These are phyloP conservation scores for Chrysosphaeria jannelii DNA, from an alignment of 2,329 filamentous ascomycete species.

Conservation along the genomic window DNA sequence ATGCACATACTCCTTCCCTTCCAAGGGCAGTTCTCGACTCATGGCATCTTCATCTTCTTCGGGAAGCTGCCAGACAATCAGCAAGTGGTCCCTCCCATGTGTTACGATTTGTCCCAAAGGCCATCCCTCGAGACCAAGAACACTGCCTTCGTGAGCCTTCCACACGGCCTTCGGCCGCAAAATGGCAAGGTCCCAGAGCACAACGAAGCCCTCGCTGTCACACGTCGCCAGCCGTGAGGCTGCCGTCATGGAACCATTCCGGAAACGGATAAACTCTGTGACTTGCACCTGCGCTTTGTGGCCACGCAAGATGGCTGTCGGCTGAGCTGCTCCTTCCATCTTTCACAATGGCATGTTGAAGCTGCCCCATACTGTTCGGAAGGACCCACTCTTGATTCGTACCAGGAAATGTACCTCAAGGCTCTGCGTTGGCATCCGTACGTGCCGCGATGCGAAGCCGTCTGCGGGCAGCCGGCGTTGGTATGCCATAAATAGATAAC, in stretches of 20 bases:
- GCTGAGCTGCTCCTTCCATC: conserved; percentile 1
- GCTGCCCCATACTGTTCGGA: too few species aligned
- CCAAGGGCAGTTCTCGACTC: conserved; percentile 40
- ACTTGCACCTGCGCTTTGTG: conserved; percentile 1
- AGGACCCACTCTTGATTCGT: too few species aligned
- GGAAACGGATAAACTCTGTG: conserved; percentile 1
- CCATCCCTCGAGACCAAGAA: conserved; percentile 49
- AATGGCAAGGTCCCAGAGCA: conserved; percentile 58
- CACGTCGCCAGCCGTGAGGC: conserved; percentile 60
- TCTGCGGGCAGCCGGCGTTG: too few species aligned
- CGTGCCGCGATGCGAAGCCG: too few species aligned
- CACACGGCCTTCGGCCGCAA: conserved; percentile 64
- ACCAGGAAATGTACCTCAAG: too few species aligned
- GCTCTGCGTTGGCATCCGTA: too few species aligned
- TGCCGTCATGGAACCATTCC: conserved; percentile 24
- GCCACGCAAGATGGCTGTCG: conserved; percentile 27
- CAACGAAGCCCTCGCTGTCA: conserved; percentile 69
- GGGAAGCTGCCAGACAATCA: conserved; percentile 56
- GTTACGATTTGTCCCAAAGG: conserved; percentile 43
- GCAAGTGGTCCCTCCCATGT: conserved; percentile 56
- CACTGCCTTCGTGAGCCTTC: conserved; percentile 51
- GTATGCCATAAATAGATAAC: too few species aligned
- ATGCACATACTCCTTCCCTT: conserved; percentile 11
- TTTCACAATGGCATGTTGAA: too few species aligned
- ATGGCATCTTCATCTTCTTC: conserved; percentile 28